Evolutionary conservation across 2,329 filamentous ascomycete genomes (phyloP), one percentile per base, ranked within the genome.

Genomic region (Verticillium dahliae): DNA sequence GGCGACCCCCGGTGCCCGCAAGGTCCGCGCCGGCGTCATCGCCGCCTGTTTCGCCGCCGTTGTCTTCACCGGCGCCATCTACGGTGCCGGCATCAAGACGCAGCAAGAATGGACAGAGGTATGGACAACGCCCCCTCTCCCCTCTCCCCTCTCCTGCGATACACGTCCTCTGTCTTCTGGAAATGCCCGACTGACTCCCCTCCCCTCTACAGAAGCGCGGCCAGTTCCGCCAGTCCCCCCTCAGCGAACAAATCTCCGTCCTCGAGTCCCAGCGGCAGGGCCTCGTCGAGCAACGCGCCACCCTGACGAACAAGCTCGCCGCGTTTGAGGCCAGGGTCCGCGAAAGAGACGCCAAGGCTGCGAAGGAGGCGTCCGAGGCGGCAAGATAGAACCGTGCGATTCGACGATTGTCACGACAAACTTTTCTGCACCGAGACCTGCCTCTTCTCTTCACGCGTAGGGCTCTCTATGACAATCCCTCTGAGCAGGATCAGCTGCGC

Each of bases 31-130:
- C 39, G 67, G 65, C 39, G 63, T 69, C 34, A 65, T 70, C 61
- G 80, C 80, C n/a, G 74, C 70, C 38, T 79, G 78, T 38, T 75
- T 81, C 63, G 77, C 75, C 3, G 79, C 78, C 62, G 75, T 81
- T 61, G 75, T 80, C 63, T 72, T 77, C 62, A 78, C 80, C 37
- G 80, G 80, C 62, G 70, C 77, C 55, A 73, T 80, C 56, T 81
- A 81, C 61, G 81, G 81, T 59, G 81, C 80, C 6, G 77, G 78
- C 56, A 68, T 83, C 56, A 82, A 82, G 71, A 75, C 75, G 57
- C 77, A 81, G 62, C 73, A 76, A 62, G 78, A 83, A 64, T 80
- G 76, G 66, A 71, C 74, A 64, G 70, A 79, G 67, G 80, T 81
- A 62, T 45, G 69, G 64, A 13, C 14, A 6, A 9, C 56, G 45